phyloP scores from a whole-genome alignment of 108 stramenopile species.

The Skeletonema tropicum region DNA sequence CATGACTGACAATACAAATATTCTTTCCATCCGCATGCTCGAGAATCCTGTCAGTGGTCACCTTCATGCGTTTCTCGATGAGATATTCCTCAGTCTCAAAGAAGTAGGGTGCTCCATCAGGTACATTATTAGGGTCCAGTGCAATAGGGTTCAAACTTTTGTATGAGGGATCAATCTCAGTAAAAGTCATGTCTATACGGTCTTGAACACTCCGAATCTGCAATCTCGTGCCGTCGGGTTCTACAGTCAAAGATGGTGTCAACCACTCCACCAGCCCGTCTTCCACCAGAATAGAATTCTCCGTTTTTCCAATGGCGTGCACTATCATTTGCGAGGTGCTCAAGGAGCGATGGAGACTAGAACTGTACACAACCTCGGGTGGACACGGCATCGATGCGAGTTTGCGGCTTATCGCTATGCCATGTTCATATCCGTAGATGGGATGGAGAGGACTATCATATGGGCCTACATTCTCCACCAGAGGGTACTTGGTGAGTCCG shows the following conservation, averaged over 20 bases:
- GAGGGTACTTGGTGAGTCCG: slow-evolving; percentile 63
- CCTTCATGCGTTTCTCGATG: slow-evolving; percentile 50
- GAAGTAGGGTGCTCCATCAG: slow-evolving; percentile 50
- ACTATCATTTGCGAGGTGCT: slow-evolving; percentile 74
- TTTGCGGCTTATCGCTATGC: slow-evolving; percentile 55
- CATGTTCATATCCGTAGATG: slow-evolving; percentile 66
- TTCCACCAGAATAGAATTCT: slow-evolving; percentile 55
- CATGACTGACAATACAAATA: slow-evolving; percentile 73
- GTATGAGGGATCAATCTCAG: slow-evolving; percentile 54
- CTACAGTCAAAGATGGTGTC: slow-evolving; percentile 71
- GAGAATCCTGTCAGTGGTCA: slow-evolving; percentile 53
- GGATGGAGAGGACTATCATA: slow-evolving; percentile 71
- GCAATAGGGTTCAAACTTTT: slow-evolving; percentile 57
- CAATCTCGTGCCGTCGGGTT: slow-evolving; percentile 53
- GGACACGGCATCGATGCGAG: slow-evolving; percentile 38
- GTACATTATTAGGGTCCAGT: slow-evolving; percentile 22
- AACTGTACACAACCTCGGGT: slow-evolving; percentile 60
- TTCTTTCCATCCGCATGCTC: slow-evolving; percentile 42
- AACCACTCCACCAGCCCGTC: slow-evolving; percentile 80
- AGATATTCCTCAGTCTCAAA: slow-evolving; percentile 65
- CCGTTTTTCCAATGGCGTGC: slow-evolving; percentile 32
- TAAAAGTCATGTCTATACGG: slow-evolving; percentile 44
- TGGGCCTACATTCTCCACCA: slow-evolving; percentile 60
- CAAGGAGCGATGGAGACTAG: slow-evolving; percentile 61
- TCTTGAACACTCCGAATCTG: slow-evolving; percentile 51